Percentiles rank a stretch among this genome's conserved stretches.
Evolutionary conservation across 208 protist species (phyloP).

Genomic region (Vickermania ingenoplastis): DNA sequence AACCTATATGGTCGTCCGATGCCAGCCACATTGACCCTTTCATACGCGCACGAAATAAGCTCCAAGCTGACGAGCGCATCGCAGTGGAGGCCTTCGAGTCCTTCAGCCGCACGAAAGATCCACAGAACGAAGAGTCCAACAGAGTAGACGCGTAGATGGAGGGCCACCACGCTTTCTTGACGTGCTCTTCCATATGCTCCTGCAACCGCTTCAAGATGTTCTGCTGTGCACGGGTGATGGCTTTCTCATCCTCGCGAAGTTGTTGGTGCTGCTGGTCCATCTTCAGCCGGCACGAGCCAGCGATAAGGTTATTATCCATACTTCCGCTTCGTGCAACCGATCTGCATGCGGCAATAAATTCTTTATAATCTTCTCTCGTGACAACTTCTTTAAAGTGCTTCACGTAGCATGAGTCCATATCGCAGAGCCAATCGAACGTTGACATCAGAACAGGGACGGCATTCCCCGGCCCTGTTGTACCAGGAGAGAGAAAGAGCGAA

Average conservation of each 20-base stretch:
- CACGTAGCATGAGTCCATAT: background rate
- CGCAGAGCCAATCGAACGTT: conserved; percentile 42
- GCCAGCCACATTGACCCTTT: conserved; percentile 61
- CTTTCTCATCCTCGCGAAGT: background rate
- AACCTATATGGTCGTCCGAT: conserved; percentile 15
- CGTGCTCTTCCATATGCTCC: background rate
- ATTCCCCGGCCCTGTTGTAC: conserved; percentile 12
- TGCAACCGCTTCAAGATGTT: background rate
- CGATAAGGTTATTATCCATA: conserved; percentile 53
- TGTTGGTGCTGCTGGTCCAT: background rate
- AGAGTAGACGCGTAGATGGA: background rate
- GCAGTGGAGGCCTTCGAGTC: conserved; percentile 19
- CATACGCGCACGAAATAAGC: conserved; percentile 37
- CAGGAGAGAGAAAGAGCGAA: conserved; percentile 24
- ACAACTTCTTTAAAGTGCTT: conserved; percentile 73
- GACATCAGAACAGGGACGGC: conserved; percentile 15
- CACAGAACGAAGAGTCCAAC: background rate
- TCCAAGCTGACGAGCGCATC: conserved; percentile 37
- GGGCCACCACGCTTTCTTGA: background rate
- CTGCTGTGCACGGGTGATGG: background rate
- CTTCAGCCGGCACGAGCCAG: background rate
- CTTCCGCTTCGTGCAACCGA: conserved; percentile 48
- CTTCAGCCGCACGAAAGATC: background rate
- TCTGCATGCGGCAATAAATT: conserved; percentile 61
- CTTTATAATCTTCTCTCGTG: conserved; percentile 67